Conservation (phyloP, 2,329 filamentous ascomycete genomes). For the Aschersonia sp. region DNA sequence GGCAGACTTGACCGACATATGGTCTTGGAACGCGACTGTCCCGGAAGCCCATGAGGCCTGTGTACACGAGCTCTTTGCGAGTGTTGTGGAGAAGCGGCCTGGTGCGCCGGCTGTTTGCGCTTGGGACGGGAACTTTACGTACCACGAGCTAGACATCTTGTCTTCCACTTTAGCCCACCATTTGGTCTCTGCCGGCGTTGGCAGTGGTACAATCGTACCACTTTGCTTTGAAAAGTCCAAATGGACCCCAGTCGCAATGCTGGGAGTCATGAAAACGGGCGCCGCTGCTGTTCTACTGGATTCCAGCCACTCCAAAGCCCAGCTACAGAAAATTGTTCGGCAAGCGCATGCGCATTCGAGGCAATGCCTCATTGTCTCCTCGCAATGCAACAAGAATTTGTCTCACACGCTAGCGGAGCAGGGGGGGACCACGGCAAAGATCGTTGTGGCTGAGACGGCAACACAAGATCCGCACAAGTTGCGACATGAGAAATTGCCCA, state of each 20-base stretch:
- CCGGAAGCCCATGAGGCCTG: slow-evolving; percentile 5
- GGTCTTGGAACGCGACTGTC: slow-evolving; percentile 7
- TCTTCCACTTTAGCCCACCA: slow-evolving; percentile 5
- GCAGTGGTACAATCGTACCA: slow-evolving; percentile 9
- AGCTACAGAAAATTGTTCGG: neutral
- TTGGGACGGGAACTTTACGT: slow-evolving; percentile 21
- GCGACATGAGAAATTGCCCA: neutral
- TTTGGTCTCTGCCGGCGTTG: slow-evolving; percentile 9
- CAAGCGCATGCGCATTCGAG: neutral
- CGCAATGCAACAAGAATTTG: neutral
- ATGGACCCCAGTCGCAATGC: slow-evolving; percentile 9
- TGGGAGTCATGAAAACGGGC: slow-evolving; percentile 10
- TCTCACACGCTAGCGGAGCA: neutral
- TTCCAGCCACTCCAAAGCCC: neutral
- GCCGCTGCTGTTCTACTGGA: slow-evolving; percentile 13
- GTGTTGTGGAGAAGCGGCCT: slow-evolving; percentile 5
- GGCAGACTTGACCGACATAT: slow-evolving; percentile 8
- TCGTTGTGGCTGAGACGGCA: neutral
- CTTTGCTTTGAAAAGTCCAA: slow-evolving; percentile 12
- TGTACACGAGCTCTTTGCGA: slow-evolving; percentile 8
- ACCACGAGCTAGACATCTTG: slow-evolving; percentile 16
- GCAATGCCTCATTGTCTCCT: neutral
- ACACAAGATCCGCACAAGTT: neutral
- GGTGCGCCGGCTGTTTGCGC: slow-evolving; percentile 7
- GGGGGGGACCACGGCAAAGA: neutral